Percentiles rank a stretch among this genome's conserved stretches.
phyloP scores from a whole-genome alignment of 352 stramenopile genomes.

The Phytophthora megakarya region DNA sequence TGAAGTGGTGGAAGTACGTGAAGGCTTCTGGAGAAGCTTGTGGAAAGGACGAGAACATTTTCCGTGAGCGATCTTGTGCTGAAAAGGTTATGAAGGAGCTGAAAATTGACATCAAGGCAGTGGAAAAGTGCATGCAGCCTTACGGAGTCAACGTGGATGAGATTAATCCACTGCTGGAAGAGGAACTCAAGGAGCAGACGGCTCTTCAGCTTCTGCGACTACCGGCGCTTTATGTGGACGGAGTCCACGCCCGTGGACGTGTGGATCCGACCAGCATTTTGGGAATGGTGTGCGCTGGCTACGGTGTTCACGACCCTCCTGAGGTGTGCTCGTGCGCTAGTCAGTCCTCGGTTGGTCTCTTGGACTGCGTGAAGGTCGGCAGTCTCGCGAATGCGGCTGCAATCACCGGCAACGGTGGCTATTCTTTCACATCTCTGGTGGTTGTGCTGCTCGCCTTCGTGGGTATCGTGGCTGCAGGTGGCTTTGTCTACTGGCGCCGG shows the following conservation, averaged over 20 bases:
- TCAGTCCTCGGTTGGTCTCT: constrained; percentile 61
- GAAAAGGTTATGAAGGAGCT: constrained; percentile 92
- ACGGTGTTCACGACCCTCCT: constrained; percentile 79
- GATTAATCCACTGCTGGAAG: constrained; percentile 90
- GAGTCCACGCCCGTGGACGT: constrained; percentile 90
- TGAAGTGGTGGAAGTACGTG: constrained; percentile 96
- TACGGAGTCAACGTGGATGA: constrained; percentile 89
- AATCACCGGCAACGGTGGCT: constrained; percentile 54
- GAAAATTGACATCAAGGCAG: constrained; percentile 77
- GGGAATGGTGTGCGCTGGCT: constrained; percentile 87
- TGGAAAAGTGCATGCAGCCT: constrained; percentile 94
- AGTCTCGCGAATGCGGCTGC: constrained; percentile 68
- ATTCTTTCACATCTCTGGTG: constrained; percentile 85
- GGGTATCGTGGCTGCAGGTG: constrained; percentile 68
- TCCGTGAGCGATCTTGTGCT: constrained; percentile 89
- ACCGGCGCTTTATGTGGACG: constrained; percentile 95
- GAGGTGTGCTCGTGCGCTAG: constrained; percentile 78
- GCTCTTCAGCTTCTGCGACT: constrained; percentile 91
- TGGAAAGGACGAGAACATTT: constrained; percentile 80
- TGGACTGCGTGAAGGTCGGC: constrained; percentile 76
- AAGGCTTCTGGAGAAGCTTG: constrained; percentile 91
- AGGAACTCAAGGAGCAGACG: constrained; percentile 90
- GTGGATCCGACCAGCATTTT: constrained; percentile 89
- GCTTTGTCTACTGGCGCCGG: constrained; percentile 91
- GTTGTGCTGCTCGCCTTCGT: constrained; percentile 87